phyloP scores from a whole-genome alignment of 768 basidiomycete species.

The Hericium coralloides region DNA sequence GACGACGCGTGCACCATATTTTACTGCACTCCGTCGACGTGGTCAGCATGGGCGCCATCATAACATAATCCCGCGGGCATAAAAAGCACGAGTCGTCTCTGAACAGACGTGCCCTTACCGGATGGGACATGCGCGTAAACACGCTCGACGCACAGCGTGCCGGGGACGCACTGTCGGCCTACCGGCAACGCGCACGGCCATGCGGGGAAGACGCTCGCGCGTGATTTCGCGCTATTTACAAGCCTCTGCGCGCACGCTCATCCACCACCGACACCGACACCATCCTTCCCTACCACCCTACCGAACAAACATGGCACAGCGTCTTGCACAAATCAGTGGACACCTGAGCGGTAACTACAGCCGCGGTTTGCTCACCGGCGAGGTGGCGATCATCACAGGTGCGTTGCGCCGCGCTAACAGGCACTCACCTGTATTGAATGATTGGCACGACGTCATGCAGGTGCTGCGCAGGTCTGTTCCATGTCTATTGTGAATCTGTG shows the following conservation, averaged over 20 bases:
- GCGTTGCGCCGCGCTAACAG: not conserved
- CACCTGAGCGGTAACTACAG: conserved; percentile 47
- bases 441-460: conserved; percentile 22
- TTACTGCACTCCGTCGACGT: no score
- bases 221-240: not conserved
- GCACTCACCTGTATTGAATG: not conserved
- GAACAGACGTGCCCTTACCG: no score
- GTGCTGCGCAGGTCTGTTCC: conserved; percentile 60
- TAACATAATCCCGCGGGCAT: no score
- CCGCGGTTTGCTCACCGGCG: conserved; percentile 58
- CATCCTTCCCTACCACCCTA: not conserved
- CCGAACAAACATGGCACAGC: conserved; percentile 21
- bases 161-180: not conserved
- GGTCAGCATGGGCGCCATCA: no score
- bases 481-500: not conserved
- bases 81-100: no score
- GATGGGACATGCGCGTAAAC: no score
- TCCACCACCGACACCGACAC: not conserved
- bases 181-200: not conserved
- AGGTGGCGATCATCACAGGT: conserved; percentile 79
- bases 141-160: no score
- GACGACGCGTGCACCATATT: no score
- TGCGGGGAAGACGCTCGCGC: not conserved
- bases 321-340: conserved; percentile 59
- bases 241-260: not conserved